Conservation (phyloP, 2,329 filamentous ascomycete genomes). For the Fusarium tricinctum region DNA sequence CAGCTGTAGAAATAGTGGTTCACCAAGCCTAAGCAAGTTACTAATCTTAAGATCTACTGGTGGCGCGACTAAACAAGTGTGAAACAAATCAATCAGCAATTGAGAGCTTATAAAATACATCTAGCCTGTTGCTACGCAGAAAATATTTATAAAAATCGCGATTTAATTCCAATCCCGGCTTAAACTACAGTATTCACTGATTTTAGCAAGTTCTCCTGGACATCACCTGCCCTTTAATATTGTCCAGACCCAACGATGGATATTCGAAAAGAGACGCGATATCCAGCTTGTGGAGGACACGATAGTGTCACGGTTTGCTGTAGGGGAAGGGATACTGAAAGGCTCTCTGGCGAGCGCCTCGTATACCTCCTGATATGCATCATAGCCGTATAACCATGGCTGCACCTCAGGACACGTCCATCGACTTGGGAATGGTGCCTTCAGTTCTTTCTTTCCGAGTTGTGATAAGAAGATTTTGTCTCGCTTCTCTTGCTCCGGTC, state of each 20-base stretch:
- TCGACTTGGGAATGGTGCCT: constrained; percentile 68
- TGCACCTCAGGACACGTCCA: constrained; percentile 74
- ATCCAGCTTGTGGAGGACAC: background rate
- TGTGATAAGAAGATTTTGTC: constrained; percentile 70
- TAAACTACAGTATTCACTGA: too few relatives aligned
- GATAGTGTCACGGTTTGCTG: background rate
- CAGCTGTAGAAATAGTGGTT: too few relatives aligned
- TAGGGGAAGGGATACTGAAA: background rate
- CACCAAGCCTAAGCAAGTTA: too few relatives aligned
- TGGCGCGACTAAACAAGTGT: too few relatives aligned
- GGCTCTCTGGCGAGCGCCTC: background rate
- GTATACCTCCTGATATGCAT: constrained; percentile 53
- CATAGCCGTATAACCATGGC: constrained; percentile 75
- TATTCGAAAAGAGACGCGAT: background rate
- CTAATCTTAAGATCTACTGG: too few relatives aligned
- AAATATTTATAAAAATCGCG: too few relatives aligned
- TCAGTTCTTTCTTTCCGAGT: constrained; percentile 62
- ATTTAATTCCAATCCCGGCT: too few relatives aligned
- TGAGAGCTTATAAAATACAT: too few relatives aligned
- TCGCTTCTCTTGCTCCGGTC: constrained; percentile 56
- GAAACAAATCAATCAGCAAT: too few relatives aligned
- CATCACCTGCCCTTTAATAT: background rate
- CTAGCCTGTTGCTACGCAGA: too few relatives aligned
- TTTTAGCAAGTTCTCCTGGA: background rate
- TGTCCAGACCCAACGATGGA: constrained; percentile 2